Conservation (phyloP, 768 basidiomycete genomes). For the Naganishia vishniacii region DNA sequence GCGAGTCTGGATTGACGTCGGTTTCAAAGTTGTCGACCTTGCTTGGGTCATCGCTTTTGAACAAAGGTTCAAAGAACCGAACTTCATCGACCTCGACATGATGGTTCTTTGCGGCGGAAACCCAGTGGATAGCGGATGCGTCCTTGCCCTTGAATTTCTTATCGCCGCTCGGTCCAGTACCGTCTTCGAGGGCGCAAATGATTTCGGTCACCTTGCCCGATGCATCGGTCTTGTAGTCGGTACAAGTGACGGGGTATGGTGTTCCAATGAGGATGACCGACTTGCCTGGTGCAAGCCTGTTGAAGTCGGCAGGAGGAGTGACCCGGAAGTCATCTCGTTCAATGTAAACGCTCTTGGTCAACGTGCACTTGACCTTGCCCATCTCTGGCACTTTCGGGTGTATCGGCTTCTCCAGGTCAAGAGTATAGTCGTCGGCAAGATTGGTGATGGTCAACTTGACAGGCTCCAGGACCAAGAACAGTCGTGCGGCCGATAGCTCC, state of each 20-base stretch:
- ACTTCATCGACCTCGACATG: conserved; percentile 75
- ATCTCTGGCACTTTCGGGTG: conserved; percentile 90
- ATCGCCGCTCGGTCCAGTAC: conserved; percentile 50
- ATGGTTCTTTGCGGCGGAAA: conserved; percentile 65
- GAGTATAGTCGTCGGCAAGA: conserved; percentile 73
- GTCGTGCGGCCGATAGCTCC: conserved; percentile 76
- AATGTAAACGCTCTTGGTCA: conserved; percentile 83
- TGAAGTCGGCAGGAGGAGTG: conserved; percentile 83
- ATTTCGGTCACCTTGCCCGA: conserved; percentile 75
- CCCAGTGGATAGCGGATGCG: conserved; percentile 87
- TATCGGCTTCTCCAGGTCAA: conserved; percentile 80
- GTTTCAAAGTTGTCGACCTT: conserved; percentile 67
- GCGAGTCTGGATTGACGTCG: conserved; percentile 75
- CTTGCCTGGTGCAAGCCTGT: conserved; percentile 94
- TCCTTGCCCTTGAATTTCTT: conserved; percentile 63
- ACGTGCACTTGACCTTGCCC: conserved; percentile 72
- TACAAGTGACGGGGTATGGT: conserved; percentile 85
- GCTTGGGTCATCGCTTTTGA: conserved; percentile 85
- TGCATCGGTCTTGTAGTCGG: conserved; percentile 71
- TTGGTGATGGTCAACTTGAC: conserved; percentile 89
- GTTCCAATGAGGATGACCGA: conserved; percentile 94
- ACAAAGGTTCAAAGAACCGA: conserved; percentile 83
- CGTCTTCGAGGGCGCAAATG: conserved; percentile 69
- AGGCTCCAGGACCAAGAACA: conserved; percentile 85
- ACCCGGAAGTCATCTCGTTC: conserved; percentile 88